These are phyloP conservation scores for Eucalyptus decipiens DNA, from an alignment of 345 rosid species.

Conservation along the genomic window DNA sequence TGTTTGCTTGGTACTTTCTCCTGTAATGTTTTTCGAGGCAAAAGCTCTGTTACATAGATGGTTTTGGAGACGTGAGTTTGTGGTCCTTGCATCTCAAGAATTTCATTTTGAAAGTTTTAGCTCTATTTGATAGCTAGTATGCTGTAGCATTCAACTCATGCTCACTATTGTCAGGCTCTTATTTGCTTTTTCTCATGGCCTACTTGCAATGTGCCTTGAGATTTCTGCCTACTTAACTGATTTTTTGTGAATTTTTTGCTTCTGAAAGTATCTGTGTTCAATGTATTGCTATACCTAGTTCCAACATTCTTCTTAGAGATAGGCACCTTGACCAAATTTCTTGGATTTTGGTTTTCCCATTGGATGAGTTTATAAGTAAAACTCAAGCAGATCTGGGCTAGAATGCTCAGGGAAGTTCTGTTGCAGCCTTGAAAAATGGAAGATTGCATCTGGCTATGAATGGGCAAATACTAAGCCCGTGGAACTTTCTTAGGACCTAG, in stretches of 20 bases:
- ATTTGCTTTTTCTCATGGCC: background rate
- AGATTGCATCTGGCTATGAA: background rate
- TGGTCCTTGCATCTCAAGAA: background rate
- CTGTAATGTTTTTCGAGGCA: conserved; percentile 30
- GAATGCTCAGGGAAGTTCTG: background rate
- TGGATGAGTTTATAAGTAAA: background rate
- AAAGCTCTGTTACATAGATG: conserved; percentile 60
- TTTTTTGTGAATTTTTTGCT: background rate
- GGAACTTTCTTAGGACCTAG: background rate
- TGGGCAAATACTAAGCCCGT: background rate
- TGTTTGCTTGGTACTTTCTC: conserved; percentile 44
- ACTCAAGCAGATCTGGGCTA: background rate
- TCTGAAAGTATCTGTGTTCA: background rate
- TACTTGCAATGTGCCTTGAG: background rate
- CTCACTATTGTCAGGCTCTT: background rate
- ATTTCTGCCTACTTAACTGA: background rate
- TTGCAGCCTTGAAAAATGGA: background rate
- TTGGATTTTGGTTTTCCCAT: background rate
- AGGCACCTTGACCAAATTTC: background rate
- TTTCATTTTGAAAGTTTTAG: background rate
- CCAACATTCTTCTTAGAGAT: background rate
- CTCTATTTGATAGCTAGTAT: background rate
- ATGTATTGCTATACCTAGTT: background rate
- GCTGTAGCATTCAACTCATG: background rate
- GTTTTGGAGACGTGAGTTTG: conserved; percentile 61